These are phyloP conservation scores for Elsinoe australis DNA, from an alignment of 2,329 filamentous ascomycete genomes.

Conservation along the genomic window DNA sequence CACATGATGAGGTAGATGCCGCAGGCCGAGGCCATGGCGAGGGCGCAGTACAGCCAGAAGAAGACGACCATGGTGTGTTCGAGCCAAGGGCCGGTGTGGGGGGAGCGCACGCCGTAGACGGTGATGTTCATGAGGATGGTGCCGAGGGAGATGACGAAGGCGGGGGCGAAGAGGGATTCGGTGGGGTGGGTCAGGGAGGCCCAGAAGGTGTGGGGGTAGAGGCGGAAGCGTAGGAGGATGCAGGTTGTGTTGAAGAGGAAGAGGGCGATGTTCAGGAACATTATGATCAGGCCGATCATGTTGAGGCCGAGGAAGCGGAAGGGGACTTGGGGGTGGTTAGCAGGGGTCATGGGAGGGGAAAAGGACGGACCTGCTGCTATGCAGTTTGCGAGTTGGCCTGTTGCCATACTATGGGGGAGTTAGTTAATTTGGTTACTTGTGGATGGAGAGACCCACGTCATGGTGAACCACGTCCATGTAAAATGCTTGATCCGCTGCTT, in stretches of 20 bases:
- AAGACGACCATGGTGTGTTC: slow-evolving; percentile 53
- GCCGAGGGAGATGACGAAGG: slow-evolving; percentile 60
- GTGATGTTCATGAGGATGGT: slow-evolving; percentile 58
- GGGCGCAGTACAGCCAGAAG: slow-evolving; percentile 65
- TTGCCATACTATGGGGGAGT: slow-evolving; percentile 43
- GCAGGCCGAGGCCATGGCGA: slow-evolving; percentile 61
- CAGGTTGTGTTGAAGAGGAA: slow-evolving; percentile 64
- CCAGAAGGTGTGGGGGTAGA: slow-evolving; percentile 62
- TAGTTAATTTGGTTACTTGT: not conserved
- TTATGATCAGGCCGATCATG: slow-evolving; percentile 42
- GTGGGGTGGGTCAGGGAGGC: slow-evolving; percentile 67
- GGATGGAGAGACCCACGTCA: slow-evolving; percentile 35
- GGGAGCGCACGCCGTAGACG: slow-evolving; percentile 57
- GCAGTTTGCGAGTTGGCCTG: slow-evolving; percentile 53
- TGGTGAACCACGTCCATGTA: slow-evolving; percentile 72
- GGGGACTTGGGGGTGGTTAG: too few relatives aligned
- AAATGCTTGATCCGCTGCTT: slow-evolving; percentile 53
- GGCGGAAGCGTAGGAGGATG: slow-evolving; percentile 60
- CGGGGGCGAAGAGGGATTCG: slow-evolving; percentile 69
- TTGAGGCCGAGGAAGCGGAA: slow-evolving; percentile 41
- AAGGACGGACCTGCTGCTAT: too few relatives aligned
- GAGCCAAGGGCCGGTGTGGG: slow-evolving; percentile 52
- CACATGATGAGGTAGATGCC: slow-evolving; percentile 67
- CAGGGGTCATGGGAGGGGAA: too few relatives aligned
- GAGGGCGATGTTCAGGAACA: slow-evolving; percentile 46